A percentile compares a stretch with the other conserved stretches of the same genome.
Conservation (phyloP, 257 asterid genomes). For the Petunia axillaris region DNA sequence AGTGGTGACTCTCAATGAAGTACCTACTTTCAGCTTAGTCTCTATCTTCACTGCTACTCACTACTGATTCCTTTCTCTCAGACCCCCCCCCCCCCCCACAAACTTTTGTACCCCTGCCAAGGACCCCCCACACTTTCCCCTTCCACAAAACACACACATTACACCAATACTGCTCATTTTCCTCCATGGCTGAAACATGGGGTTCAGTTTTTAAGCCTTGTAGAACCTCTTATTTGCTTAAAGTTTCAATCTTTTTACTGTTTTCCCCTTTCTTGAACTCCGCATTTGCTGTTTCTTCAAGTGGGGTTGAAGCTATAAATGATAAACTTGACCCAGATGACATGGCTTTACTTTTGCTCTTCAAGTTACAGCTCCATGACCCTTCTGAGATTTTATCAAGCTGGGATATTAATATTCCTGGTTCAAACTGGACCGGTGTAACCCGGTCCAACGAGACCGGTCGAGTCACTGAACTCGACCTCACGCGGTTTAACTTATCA, state of each 20-base stretch:
- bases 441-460: slow-evolving; percentile 63
- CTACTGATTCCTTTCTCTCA: slow-evolving; percentile 24
- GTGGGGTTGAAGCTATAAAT: slow-evolving; percentile 6
- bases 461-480: slow-evolving; percentile 67
- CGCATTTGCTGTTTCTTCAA: slow-evolving; percentile 32
- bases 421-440: slow-evolving; percentile 54
- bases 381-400: slow-evolving; percentile 45
- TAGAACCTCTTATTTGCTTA: slow-evolving; percentile 24
- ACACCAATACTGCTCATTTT: neutral
- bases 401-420: slow-evolving; percentile 49
- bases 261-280: slow-evolving; percentile 29
- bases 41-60: neutral
- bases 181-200: slow-evolving; percentile 41
- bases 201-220: slow-evolving; percentile 23
- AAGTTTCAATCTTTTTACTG: slow-evolving; percentile 26
- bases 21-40: slow-evolving; percentile 21
- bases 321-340: slow-evolving; percentile 40
- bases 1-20: slow-evolving; percentile 26
- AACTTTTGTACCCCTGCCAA: neutral
- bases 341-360: slow-evolving; percentile 58
- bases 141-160: neutral
- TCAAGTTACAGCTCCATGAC: slow-evolving; percentile 64
- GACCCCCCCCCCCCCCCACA: neutral
- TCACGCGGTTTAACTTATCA: slow-evolving; percentile 60
- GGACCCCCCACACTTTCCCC: slow-evolving; percentile 4